Evolutionary conservation across 169 alveolate species (phyloP).

Genomic region (Plasmodium gonderi): DNA sequence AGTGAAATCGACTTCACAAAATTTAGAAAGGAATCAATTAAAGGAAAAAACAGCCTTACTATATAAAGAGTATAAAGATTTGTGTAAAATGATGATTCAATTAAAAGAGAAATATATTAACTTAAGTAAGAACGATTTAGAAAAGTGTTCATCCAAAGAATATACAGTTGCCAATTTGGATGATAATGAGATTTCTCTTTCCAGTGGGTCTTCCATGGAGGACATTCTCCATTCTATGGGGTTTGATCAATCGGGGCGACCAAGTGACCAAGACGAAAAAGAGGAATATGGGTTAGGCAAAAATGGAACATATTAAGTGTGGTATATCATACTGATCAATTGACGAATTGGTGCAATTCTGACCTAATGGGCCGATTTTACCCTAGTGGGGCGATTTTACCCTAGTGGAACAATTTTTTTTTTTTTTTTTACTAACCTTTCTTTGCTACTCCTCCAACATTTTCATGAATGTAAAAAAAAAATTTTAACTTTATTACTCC

Average conservation of each 20-base stretch:
- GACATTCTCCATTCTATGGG: not conserved
- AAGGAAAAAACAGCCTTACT: constrained; percentile 41
- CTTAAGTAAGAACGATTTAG: constrained; percentile 27
- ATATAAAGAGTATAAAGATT: constrained; percentile 40
- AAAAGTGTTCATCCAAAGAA: constrained; percentile 22
- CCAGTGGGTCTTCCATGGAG: not conserved
- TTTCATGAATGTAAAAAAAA: too few relatives aligned
- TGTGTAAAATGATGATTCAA: constrained; percentile 43
- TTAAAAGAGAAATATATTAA: constrained; percentile 41
- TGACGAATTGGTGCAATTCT: not conserved
- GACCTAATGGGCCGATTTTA: not conserved
- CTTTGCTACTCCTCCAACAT: too few relatives aligned
- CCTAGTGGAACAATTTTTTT: not conserved
- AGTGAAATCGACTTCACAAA: constrained; percentile 3
- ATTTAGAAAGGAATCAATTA: not conserved
- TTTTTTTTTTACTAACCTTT: not conserved
- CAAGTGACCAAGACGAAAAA: not conserved
- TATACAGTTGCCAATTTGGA: not conserved
- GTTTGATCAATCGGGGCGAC: not conserved
- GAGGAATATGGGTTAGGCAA: not conserved
- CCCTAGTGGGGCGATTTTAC: too few relatives aligned
- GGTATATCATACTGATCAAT: not conserved
- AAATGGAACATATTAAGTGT: not conserved
- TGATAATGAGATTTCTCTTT: constrained; percentile 9
- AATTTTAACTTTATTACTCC: too few relatives aligned